Percentiles rank a stretch among this genome's conserved stretches.
phyloP scores from a whole-genome alignment of 306 rosid genomes.

The Begonia fuchsioides region DNA sequence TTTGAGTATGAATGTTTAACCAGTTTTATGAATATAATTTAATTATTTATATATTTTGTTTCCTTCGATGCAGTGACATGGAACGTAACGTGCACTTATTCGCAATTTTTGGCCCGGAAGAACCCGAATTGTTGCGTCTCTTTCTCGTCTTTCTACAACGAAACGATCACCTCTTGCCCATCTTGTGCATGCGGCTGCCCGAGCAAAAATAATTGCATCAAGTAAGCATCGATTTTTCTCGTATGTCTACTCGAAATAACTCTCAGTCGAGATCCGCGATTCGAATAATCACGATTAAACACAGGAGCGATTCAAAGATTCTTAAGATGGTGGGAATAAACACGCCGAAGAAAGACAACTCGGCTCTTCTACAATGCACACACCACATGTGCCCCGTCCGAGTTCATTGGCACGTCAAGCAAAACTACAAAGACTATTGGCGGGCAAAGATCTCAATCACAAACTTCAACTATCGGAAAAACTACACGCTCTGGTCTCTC shows the following conservation, averaged over 20 bases:
- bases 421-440: conserved; percentile 82
- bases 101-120: conserved; percentile 71
- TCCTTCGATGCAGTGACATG: conserved; percentile 67
- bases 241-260: background rate
- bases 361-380: conserved; percentile 68
- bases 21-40: too few relatives aligned
- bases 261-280: too few relatives aligned
- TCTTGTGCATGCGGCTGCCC: conserved; percentile 84
- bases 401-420: conserved; percentile 82
- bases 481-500: conserved; percentile 73
- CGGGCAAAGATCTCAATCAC: conserved; percentile 67
- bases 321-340: conserved; percentile 48
- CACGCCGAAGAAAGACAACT: conserved; percentile 55
- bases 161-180: conserved; percentile 68
- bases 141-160: conserved; percentile 81
- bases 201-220: conserved; percentile 51
- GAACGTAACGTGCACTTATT: conserved; percentile 93
- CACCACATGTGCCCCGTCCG: conserved; percentile 93
- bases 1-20: conserved; percentile 31
- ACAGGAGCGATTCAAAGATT: conserved; percentile 60
- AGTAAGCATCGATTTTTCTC: conserved; percentile 31
- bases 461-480: conserved; percentile 70
- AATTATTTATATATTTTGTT: too few relatives aligned
- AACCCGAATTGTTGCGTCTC: conserved; percentile 83
- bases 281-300: background rate